A percentile compares a stretch with the other conserved stretches of the same genome.
Conservation (phyloP, 1,284 basidiomycete species). For the Earliella scabrosa region DNA sequence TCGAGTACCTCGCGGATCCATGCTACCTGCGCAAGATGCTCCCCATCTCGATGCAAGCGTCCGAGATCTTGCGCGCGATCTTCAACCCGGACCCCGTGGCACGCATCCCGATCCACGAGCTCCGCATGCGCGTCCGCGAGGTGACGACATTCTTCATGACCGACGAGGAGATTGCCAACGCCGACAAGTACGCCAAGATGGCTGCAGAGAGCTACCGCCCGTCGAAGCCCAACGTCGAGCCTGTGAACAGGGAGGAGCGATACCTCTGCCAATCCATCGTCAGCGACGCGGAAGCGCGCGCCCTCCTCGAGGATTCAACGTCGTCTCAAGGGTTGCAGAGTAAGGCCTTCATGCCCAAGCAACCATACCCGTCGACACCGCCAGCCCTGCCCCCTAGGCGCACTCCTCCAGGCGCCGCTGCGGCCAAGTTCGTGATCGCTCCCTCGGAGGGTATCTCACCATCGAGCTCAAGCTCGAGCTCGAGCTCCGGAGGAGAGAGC, state of each 20-base stretch:
- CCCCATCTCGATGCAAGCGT: conserved; percentile 68
- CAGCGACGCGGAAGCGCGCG: not conserved
- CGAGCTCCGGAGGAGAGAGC: conserved; percentile 17
- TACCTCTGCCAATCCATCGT: not conserved
- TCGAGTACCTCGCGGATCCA: conserved; percentile 65
- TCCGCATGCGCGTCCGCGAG: conserved; percentile 59
- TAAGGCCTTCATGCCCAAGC: no score
- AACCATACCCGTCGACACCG: not conserved
- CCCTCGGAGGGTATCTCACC: conserved; percentile 7
- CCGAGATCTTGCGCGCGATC: conserved; percentile 59
- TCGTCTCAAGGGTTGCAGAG: no score
- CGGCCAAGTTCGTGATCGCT: conserved; percentile 17
- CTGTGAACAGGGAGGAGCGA: not conserved
- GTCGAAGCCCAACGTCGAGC: not conserved
- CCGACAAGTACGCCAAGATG: conserved; percentile 12
- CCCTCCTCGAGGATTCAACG: not conserved
- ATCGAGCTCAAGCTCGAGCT: conserved; percentile 7
- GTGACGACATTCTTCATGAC: conserved; percentile 74
- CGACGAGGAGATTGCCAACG: conserved; percentile 47
- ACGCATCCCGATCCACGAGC: conserved; percentile 66
- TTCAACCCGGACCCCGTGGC: conserved; percentile 56
- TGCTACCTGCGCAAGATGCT: conserved; percentile 72
- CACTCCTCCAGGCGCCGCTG: no score
- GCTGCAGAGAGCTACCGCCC: conserved; percentile 18
- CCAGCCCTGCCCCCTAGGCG: no score